Evolutionary conservation across 2,329 filamentous ascomycete species (phyloP).

Genomic region (Talaromyces amestolkiae): DNA sequence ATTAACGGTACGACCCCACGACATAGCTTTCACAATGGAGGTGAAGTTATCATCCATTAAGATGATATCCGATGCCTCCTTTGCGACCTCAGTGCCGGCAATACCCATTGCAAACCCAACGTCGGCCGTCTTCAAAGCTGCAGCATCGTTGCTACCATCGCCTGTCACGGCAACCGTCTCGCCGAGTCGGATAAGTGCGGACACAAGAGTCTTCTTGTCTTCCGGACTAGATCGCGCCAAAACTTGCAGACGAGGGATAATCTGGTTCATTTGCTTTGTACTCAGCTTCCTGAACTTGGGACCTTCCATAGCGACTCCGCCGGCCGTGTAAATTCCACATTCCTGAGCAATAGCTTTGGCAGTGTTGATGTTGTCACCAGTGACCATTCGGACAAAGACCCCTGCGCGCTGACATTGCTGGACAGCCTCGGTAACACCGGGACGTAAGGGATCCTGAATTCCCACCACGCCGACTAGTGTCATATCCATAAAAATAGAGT

Average conservation of each 20-base stretch:
- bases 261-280: conserved; percentile 61
- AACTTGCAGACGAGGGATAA: conserved; percentile 68
- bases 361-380: conserved; percentile 76
- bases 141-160: conserved; percentile 80
- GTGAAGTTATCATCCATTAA: conserved; percentile 86
- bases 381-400: conserved; percentile 81
- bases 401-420: conserved; percentile 70
- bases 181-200: conserved; percentile 66
- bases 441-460: conserved; percentile 76
- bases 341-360: conserved; percentile 76
- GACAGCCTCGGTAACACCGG: conserved; percentile 72
- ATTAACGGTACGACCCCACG: conserved; percentile 76
- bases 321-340: conserved; percentile 69
- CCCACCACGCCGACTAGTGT: conserved; percentile 68
- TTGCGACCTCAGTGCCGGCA: conserved; percentile 77
- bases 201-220: conserved; percentile 72
- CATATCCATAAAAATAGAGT: conserved; percentile 67
- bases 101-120: conserved; percentile 87
- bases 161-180: conserved; percentile 81
- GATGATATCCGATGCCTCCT: conserved; percentile 81
- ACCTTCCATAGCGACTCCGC: conserved; percentile 73
- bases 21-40: conserved; percentile 79
- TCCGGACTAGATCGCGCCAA: conserved; percentile 72
- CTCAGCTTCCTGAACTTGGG: conserved; percentile 73
- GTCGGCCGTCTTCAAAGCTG: conserved; percentile 75